Base-by-base conservation (phyloP, 352 stramenopile genomes). In the Phytophthora aleatoria region DNA sequence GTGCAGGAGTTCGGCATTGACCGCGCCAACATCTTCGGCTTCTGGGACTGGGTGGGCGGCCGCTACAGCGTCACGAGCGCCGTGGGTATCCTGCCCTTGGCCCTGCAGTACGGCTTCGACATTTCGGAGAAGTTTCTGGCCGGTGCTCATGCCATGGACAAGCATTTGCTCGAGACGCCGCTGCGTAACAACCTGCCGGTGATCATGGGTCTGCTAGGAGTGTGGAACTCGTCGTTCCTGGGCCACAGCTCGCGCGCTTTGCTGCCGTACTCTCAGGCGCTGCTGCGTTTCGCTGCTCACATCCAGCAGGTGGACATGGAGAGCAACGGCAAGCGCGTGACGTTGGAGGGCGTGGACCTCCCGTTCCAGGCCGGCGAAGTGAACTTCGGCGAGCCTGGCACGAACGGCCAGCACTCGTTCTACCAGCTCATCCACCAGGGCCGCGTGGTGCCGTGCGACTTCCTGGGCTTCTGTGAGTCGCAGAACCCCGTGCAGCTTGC, bases 261-360 rank as follows among this genome's bases (percentile, higher is more conserved):
- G 61, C 81, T 99, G 59, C 89, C 90, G 56, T 97, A 98, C 79
- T 91, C 89, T 20, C 92, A 99, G 77, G 91, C 96, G 36, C 82
- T 99, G 41, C 71, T 97, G 45, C 89, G 91, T 57, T 99, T 99
- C 74, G 87, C 98, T 12, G 94, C 96, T 2, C 93, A 99, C 80
- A 98, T 99, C 68, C 97, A 99, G 81, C 94, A 98, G 73, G 94
- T 99, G 33, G 97, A 99, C 78, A 99, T 99, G 97, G 97, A 99
- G 79, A 97, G 81, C 75, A 99, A 99, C 79, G 97, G 97, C 39
- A 99, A 99, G 90, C 85, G 96, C 44, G 97, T 99, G 51, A 93
- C 83, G 5, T 71, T 98, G 41, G 96, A 99, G 71, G 97, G 98
- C 31, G 87, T 91, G 4, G 83, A 91, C 38, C 79, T 99, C 13